A percentile compares a stretch with the other conserved stretches of the same genome.
Conservation (phyloP, 768 basidiomycete genomes). For the Lentinula detonsa region DNA sequence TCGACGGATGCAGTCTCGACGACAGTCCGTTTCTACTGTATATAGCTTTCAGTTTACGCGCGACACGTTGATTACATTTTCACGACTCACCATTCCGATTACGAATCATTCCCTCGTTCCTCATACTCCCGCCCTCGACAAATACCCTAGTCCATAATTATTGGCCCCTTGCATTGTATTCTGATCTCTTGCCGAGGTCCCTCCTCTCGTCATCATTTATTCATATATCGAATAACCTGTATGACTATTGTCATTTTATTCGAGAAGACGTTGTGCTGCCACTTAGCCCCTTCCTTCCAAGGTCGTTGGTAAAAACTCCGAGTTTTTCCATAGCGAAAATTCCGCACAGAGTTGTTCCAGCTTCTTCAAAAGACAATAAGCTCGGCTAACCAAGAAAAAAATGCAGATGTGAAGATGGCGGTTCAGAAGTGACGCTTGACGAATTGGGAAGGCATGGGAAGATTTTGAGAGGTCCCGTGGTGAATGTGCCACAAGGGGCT, state of each 20-base stretch:
- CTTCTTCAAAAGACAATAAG: conserved; percentile 8
- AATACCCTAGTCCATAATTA: conserved; percentile 5
- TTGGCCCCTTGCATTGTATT: neutral
- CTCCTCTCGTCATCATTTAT: conserved; percentile 7
- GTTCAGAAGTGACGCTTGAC: neutral
- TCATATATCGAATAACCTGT: conserved; percentile 9
- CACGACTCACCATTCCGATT: conserved; percentile 11
- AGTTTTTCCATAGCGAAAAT: conserved; percentile 1
- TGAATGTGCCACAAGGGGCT: conserved; percentile 2
- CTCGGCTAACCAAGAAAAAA: neutral
- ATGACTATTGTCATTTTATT: neutral
- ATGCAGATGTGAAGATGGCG: neutral
- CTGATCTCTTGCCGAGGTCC: neutral
- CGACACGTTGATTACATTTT: conserved; percentile 9
- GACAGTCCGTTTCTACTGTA: conserved; percentile 1
- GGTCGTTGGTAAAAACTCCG: neutral
- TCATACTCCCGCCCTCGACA: conserved; percentile 1
- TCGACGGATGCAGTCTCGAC: conserved; percentile 5
- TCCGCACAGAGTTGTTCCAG: neutral
- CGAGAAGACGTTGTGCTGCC: neutral
- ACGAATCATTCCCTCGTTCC: conserved; percentile 6
- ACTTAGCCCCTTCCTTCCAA: neutral
- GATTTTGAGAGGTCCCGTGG: neutral
- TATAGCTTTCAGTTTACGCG: conserved; percentile 9
- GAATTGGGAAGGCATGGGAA: neutral